Percentiles rank a stretch among this genome's conserved stretches.
phyloP scores from a whole-genome alignment of 148 eudicot species.

The Pharnaceum exiguum region DNA sequence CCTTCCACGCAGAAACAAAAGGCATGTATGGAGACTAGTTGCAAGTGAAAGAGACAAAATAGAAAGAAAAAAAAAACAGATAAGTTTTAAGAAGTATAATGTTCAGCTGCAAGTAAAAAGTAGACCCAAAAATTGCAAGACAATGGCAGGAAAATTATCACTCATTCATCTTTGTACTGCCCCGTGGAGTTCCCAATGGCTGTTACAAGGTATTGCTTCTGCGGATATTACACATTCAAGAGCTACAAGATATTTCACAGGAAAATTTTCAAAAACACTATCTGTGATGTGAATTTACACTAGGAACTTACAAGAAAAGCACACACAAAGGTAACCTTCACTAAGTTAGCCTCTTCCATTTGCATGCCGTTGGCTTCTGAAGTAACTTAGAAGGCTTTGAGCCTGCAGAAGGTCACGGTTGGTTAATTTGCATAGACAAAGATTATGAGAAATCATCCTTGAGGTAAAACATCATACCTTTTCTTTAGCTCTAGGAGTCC shows the following conservation, averaged over 20 bases:
- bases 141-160: conserved; percentile 16
- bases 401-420: conserved; percentile 12
- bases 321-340: conserved; percentile 7
- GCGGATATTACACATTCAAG: conserved; percentile 14
- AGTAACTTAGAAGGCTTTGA: conserved; percentile 21
- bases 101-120: background rate
- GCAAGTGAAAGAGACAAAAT: too few relatives aligned
- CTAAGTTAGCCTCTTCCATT: conserved; percentile 24
- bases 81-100: too few relatives aligned
- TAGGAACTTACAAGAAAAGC: conserved; percentile 27
- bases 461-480: conserved; percentile 37
- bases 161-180: conserved; percentile 12
- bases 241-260: conserved; percentile 1
- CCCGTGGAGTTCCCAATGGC: conserved; percentile 4
- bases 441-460: background rate
- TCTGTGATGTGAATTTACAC: conserved; percentile 26
- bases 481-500: conserved; percentile 83
- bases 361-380: conserved; percentile 30
- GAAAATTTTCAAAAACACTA: conserved; percentile 5
- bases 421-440: too few relatives aligned
- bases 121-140: background rate
- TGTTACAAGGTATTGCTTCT: conserved; percentile 10
- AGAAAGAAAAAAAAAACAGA: background rate
- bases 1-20: too few relatives aligned
- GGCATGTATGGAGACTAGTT: too few relatives aligned